Percentiles rank a stretch among this genome's conserved stretches.
These are phyloP conservation scores for Gynostemma pentaphyllum DNA, from an alignment of 306 rosid genomes.

Conservation along the genomic window DNA sequence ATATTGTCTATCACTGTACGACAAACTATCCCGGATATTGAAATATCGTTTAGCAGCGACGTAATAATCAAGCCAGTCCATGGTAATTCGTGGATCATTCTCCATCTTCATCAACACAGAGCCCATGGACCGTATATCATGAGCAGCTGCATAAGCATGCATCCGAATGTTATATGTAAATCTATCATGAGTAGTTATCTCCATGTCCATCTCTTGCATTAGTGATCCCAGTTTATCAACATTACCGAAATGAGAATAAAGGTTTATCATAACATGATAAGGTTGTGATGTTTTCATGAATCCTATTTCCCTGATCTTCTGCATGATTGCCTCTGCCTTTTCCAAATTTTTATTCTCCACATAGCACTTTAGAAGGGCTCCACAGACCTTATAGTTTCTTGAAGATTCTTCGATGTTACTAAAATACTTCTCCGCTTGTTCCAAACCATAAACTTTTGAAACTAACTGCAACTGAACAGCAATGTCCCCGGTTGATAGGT, in stretches of 20 bases:
- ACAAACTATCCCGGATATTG: too few species aligned
- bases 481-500: slow-evolving; percentile 19
- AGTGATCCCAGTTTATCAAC: slow-evolving; percentile 37
- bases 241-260: slow-evolving; percentile 41
- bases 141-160: slow-evolving; percentile 30
- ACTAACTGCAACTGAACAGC: slow-evolving; percentile 43
- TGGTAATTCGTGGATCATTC: slow-evolving; percentile 27
- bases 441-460: slow-evolving; percentile 45
- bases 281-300: slow-evolving; percentile 12
- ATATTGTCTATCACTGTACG: too few species aligned
- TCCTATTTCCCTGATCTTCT: slow-evolving; percentile 31
- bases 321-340: slow-evolving; percentile 42
- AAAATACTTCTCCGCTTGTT: slow-evolving; percentile 45
- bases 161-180: slow-evolving; percentile 31
- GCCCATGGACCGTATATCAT: slow-evolving; percentile 37
- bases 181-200: slow-evolving; percentile 19
- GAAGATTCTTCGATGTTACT: slow-evolving; percentile 22
- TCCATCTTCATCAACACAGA: slow-evolving; percentile 44
- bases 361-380: slow-evolving; percentile 49
- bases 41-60: slow-evolving; percentile 42
- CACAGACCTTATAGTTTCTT: slow-evolving; percentile 28
- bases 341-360: slow-evolving; percentile 34
- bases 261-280: slow-evolving; percentile 43
- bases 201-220: slow-evolving; percentile 43
- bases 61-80: slow-evolving; percentile 34